Conservation (phyloP, 2,329 filamentous ascomycete species). For the Mycosphaerella arachidis region DNA sequence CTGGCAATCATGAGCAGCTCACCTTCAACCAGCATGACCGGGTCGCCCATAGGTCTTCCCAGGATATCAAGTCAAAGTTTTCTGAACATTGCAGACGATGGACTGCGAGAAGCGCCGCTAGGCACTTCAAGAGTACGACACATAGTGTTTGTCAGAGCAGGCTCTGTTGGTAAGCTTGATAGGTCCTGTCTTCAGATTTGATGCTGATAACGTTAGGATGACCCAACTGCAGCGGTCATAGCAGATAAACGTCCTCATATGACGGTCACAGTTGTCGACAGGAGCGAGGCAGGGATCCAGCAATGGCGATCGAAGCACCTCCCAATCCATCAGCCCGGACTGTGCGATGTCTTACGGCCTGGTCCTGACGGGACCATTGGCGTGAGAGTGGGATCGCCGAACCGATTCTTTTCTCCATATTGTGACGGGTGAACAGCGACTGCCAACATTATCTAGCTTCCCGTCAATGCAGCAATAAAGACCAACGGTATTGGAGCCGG, state of each 20-base stretch:
- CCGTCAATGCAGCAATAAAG: constrained; percentile 77
- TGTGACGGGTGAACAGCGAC: constrained; percentile 57
- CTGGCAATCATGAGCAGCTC: background rate
- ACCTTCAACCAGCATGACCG: background rate
- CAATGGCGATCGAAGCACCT: constrained; percentile 69
- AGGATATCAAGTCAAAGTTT: background rate
- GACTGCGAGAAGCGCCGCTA: background rate
- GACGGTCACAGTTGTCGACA: constrained; percentile 69
- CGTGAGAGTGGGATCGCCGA: constrained; percentile 47
- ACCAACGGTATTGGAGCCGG: constrained; percentile 63
- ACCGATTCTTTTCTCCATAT: constrained; percentile 73
- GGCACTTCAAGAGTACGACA: background rate
- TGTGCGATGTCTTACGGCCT: constrained; percentile 62
- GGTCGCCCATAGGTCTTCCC: background rate
- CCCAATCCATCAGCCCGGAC: constrained; percentile 70
- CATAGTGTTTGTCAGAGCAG: constrained; percentile 8
- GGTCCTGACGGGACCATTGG: constrained; percentile 47
- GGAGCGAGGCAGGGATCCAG: constrained; percentile 59
- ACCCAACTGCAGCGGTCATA: constrained; percentile 69
- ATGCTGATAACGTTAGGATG: constrained; percentile 42
- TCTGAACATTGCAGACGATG: background rate
- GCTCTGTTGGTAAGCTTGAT: constrained; percentile 6
- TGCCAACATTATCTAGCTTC: constrained; percentile 68
- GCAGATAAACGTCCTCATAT: constrained; percentile 67
- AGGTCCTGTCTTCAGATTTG: background rate